Base-by-base conservation (phyloP, 2,329 filamentous ascomycete species). In the Alternaria gansuensis region DNA sequence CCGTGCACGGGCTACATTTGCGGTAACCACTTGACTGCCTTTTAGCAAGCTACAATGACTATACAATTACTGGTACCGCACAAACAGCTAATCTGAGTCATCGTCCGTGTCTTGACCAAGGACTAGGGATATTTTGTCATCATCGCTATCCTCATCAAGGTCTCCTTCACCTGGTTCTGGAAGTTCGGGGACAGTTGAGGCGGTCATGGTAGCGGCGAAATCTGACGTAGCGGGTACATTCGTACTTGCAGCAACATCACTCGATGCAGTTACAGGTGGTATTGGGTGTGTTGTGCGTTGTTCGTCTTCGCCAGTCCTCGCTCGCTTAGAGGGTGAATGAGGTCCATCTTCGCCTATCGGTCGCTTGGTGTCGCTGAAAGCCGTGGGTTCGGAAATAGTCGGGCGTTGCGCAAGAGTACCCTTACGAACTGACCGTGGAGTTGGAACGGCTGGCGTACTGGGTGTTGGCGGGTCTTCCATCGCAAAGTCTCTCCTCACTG, bases 101-200 rank as follows among this genome's bases (percentile, higher is more conserved):
- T 76, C 72, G 46, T 77, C 75, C 1, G 70, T 75, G 33, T 77
- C 75, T 48, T 74, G 74, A 2, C 75, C 75, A 29, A 77, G 60
- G 1, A 75, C 73, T 6, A 77, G 54, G 10, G 70, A 66, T 29
- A 75, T 70, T 17, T 62, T 58, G 43, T 59, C 73, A 23, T 73
- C 71, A 26, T 75, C 73, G 26, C 69, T 71, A 31, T 70, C 69
- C 10, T 54, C 65, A 33, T 45, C 62, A 9, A 24, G 48, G 14
- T 13, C 54, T 34, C 31, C 62, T 51, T 69, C 57, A 49, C 54
- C 48, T 53, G 67, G 62, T 33, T 54, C 51, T 29, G 69, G 66
- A 1, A 68, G 53, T 5, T 62, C 59, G 13, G 68, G 63, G 11
- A 65, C 43, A 14, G 29, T 59, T 17, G 68, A 62, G 29, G 63